A percentile compares a stretch with the other conserved stretches of the same genome.
phyloP scores from a whole-genome alignment of 805 yeast species.

The Lipomyces sp. region DNA sequence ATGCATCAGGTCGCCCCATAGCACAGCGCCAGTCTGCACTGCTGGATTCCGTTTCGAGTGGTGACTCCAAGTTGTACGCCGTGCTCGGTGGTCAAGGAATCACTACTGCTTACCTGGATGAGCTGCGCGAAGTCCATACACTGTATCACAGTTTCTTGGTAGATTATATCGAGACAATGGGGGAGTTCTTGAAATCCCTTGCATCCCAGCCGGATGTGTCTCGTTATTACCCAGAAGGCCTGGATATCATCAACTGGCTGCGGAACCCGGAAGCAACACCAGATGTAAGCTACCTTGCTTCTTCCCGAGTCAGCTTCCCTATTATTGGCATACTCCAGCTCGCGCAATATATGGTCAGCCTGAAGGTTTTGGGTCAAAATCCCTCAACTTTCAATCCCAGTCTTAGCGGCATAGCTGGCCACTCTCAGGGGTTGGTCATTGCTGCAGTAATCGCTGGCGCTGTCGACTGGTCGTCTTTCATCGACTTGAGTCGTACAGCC shows the following conservation, averaged over 20 bases:
- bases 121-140: slow-evolving; percentile 81
- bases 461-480: slow-evolving; percentile 84
- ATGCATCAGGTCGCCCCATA: slow-evolving; percentile 56
- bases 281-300: slow-evolving; percentile 80
- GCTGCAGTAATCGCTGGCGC: slow-evolving; percentile 86
- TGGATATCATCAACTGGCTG: slow-evolving; percentile 87
- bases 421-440: slow-evolving; percentile 69
- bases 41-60: slow-evolving; percentile 62
- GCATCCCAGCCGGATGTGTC: slow-evolving; percentile 75
- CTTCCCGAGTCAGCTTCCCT: slow-evolving; percentile 95
- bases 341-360: slow-evolving; percentile 88
- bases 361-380: slow-evolving; percentile 78
- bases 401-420: slow-evolving; percentile 52
- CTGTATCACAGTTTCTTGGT: slow-evolving; percentile 74
- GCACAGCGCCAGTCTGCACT: slow-evolving; percentile 61
- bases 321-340: slow-evolving; percentile 93
- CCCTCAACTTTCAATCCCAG: slow-evolving; percentile 84
- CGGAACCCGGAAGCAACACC: slow-evolving; percentile 85
- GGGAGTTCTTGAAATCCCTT: slow-evolving; percentile 67
- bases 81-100: slow-evolving; percentile 99
- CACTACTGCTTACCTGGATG: slow-evolving; percentile 96
- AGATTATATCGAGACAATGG: slow-evolving; percentile 72
- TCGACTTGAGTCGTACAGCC: slow-evolving; percentile 71
- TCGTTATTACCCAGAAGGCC: slow-evolving; percentile 91
- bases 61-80: slow-evolving; percentile 68